Evolutionary conservation across 257 asterid genomes (phyloP).

Genomic region (Solanum rostratum): DNA sequence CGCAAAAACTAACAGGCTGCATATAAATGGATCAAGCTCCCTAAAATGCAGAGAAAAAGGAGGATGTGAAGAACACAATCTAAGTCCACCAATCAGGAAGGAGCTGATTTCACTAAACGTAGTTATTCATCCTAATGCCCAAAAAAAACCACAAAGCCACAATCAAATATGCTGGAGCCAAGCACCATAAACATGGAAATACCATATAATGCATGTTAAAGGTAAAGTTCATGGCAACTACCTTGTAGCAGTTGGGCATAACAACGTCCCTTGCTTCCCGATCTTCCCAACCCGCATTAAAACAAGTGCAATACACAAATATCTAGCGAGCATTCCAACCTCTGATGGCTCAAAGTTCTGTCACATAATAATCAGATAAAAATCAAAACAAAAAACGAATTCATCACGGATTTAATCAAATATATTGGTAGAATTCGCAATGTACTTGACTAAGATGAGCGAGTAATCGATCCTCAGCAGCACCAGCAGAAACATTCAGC

Average conservation of each 20-base stretch:
- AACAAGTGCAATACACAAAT: slow-evolving; percentile 84
- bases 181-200: not conserved
- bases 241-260: slow-evolving; percentile 79
- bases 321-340: slow-evolving; percentile 81
- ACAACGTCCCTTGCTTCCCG: slow-evolving; percentile 47
- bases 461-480: slow-evolving; percentile 66
- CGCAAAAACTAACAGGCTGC: not conserved
- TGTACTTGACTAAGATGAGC: slow-evolving; percentile 73
- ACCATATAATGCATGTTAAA: not conserved
- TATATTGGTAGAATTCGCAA: not conserved
- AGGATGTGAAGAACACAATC: not conserved
- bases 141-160: not conserved
- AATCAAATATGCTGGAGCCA: not conserved
- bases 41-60: not conserved
- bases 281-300: slow-evolving; percentile 88
- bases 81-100: not conserved
- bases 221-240: slow-evolving; percentile 13
- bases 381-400: not conserved
- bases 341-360: slow-evolving; percentile 91
- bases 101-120: not conserved
- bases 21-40: not conserved
- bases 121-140: not conserved
- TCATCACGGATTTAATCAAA: not conserved
- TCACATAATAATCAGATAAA: not conserved
- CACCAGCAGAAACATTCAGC: slow-evolving; percentile 53